Evolutionary conservation across 2,329 filamentous ascomycete genomes (phyloP).

Genomic region (Colletotrichum higginsianum): DNA sequence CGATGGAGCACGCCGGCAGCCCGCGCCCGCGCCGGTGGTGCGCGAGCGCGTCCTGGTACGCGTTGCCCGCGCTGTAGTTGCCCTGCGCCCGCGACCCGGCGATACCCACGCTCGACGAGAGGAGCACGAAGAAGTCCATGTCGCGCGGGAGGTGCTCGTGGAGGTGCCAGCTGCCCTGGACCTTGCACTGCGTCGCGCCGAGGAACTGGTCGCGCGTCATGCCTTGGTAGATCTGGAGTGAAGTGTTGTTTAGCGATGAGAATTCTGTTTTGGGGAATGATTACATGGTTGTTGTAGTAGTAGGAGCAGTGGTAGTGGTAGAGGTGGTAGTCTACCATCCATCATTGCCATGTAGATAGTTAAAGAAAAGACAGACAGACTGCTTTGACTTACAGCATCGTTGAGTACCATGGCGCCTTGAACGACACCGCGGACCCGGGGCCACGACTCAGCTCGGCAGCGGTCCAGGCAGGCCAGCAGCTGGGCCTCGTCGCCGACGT

Average conservation of each 20-base stretch:
- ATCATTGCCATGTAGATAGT: too few relatives aligned
- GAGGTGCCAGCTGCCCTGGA: constrained; percentile 50
- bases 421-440: too few relatives aligned
- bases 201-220: too few relatives aligned
- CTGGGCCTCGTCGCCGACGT: constrained; percentile 45
- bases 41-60: constrained; percentile 59
- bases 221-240: too few relatives aligned
- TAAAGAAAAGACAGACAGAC: too few relatives aligned
- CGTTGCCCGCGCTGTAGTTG: constrained; percentile 62
- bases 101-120: constrained; percentile 50
- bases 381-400: too few relatives aligned
- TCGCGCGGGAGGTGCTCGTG: constrained; percentile 49
- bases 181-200: constrained; percentile 45
- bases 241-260: too few relatives aligned
- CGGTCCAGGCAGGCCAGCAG: constrained; percentile 45
- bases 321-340: too few relatives aligned
- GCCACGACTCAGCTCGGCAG: constrained; percentile 44
- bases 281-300: too few relatives aligned
- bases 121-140: constrained; percentile 55
- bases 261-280: too few relatives aligned
- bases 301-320: too few relatives aligned
- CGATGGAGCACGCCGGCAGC: constrained; percentile 62
- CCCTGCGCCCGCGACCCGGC: constrained; percentile 54
- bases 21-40: constrained; percentile 57
- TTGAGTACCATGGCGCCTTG: too few relatives aligned